Evolutionary conservation across 805 yeast species (phyloP).

Genomic region (Saccharomycopsis microspora): DNA sequence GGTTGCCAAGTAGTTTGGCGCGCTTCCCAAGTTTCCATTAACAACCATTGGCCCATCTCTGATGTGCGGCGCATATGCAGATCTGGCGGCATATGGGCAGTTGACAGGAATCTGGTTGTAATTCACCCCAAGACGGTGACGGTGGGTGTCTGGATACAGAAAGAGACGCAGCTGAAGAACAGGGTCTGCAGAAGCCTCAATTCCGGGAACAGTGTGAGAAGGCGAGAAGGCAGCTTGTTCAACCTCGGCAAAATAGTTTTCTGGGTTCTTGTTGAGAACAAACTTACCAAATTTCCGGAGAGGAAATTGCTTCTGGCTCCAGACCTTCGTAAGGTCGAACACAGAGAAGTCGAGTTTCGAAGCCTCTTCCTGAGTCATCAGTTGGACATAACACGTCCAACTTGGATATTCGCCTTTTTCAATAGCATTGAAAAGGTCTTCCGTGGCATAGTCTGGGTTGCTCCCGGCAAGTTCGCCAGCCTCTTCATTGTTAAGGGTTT

Average conservation of each 20-base stretch:
- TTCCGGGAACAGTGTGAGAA: constrained; percentile 74
- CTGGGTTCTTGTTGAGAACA: constrained; percentile 71
- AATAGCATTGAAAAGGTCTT: constrained; percentile 70
- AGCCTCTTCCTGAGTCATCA: constrained; percentile 79
- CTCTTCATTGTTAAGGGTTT: constrained; percentile 47
- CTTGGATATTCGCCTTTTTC: constrained; percentile 70
- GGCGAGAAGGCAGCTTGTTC: constrained; percentile 85
- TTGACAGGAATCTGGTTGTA: constrained; percentile 83
- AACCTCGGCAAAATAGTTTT: constrained; percentile 78
- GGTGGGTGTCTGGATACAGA: constrained; percentile 78
- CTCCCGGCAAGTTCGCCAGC: constrained; percentile 59
- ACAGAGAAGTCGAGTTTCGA: constrained; percentile 67
- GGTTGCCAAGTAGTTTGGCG: constrained; percentile 63
- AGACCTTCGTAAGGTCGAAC: constrained; percentile 82
- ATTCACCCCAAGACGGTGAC: constrained; percentile 67
- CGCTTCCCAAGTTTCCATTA: constrained; percentile 61
- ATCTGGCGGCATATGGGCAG: constrained; percentile 52
- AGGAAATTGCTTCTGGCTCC: constrained; percentile 87
- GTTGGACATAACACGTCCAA: constrained; percentile 79
- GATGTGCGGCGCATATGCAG: constrained; percentile 52
- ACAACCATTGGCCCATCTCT: constrained; percentile 76
- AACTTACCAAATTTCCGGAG: constrained; percentile 76
- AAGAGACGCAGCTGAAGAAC: constrained; percentile 73
- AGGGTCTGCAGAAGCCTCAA: constrained; percentile 77
- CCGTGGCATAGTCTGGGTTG: constrained; percentile 75